Conservation (phyloP, 805 yeast genomes). For the Cyberlindnera xylosilytica region DNA sequence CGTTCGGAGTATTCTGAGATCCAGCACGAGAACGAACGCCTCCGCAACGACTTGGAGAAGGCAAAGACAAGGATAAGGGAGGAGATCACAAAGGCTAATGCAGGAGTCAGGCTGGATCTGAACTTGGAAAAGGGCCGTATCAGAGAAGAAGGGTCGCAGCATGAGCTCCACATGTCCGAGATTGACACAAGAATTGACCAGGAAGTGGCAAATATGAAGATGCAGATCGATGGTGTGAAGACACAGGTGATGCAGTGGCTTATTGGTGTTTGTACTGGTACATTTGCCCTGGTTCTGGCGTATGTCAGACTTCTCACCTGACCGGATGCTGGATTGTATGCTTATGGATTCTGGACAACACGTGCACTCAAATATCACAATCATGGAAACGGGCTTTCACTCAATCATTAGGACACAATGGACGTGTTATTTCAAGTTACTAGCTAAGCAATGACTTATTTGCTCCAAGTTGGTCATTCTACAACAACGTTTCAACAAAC, state of each 20-base stretch:
- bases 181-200: conserved; percentile 94
- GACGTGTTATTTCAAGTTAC: too few relatives aligned
- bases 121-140: conserved; percentile 94
- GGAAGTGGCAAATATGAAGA: conserved; percentile 90
- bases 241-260: conserved; percentile 98
- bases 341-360: too few relatives aligned
- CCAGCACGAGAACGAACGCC: conserved; percentile 82
- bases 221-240: conserved; percentile 92
- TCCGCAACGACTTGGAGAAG: conserved; percentile 81
- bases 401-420: too few relatives aligned
- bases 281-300: conserved; percentile 90
- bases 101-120: conserved; percentile 86
- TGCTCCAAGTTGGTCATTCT: too few relatives aligned
- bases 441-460: too few relatives aligned
- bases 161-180: conserved; percentile 90
- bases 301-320: conserved; percentile 78
- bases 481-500: too few relatives aligned
- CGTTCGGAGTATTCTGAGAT: conserved; percentile 78
- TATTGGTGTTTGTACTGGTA: conserved; percentile 97
- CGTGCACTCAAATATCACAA: too few relatives aligned
- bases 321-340: too few relatives aligned
- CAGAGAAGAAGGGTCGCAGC: conserved; percentile 89
- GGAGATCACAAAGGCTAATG: conserved; percentile 85
- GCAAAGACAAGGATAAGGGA: conserved; percentile 81
- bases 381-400: too few relatives aligned